Evolutionary conservation across 2,329 filamentous ascomycete species (phyloP), one percentile per base, ranked within the genome.

Genomic region (Ophiostoma perfectum): DNA sequence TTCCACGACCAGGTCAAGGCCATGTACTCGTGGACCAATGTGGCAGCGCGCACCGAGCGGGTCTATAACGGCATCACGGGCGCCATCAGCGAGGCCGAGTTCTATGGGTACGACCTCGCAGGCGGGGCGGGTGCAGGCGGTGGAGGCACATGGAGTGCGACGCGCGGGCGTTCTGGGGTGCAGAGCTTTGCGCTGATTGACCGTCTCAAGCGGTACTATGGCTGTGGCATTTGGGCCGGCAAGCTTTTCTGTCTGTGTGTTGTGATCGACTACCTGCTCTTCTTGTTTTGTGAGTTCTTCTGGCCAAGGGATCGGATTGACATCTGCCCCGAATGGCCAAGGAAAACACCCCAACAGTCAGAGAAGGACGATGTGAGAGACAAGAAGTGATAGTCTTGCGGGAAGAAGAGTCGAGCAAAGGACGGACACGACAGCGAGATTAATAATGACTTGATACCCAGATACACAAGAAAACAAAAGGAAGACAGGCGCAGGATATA

Each of bases 1-100:
- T 99, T 99, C 76, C 95, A 99, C 77, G 94, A 97, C 73, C 91
- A 98, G 78, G 95, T 99, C 71, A 93, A 94, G 78, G 91, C 91
- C 81, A 98, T 98, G 95, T 99, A 99, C 80, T 96, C 92, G 1
- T 99, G 95, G 95, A 91, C 91, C 41, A 94, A 99, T 77, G 94
- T 99, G 41, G 95, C 95, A 14, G 86, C 90, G 74, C 90, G 95
- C 68, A 98, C 95, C 0, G 95, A 99, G 79, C 86, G 94, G 42
- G 95, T 99, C 0, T 99, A 99, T 78, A 88, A 96, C 76, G 92
- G 95, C 64, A 96, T 99, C 73, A 92, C 88, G 2, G 93, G 93
- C 7, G 88, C 88, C n/a, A 88, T 96, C 67, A 88, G 86, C 72
- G 92, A 96, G 73, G 88, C 90, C 67, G 92, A 96, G 70, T 96